Percentiles rank a stretch among this genome's conserved stretches.
These are phyloP conservation scores for Aspergillus floridensis DNA, from an alignment of 2,329 filamentous ascomycete genomes.

Conservation along the genomic window DNA sequence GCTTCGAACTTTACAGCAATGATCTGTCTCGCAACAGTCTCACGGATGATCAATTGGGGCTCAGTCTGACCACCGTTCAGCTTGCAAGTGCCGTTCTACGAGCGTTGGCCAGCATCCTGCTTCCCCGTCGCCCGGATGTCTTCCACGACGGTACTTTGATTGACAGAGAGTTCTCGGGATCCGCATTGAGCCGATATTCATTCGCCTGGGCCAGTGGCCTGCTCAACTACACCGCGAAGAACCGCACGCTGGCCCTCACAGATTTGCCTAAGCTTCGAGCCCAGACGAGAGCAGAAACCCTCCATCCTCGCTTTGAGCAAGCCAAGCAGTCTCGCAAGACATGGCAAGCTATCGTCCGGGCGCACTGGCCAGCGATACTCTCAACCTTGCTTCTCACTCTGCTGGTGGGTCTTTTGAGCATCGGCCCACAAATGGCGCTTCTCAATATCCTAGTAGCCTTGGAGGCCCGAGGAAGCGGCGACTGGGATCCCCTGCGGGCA, in stretches of 20 bases:
- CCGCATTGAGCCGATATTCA: slow-evolving; percentile 61
- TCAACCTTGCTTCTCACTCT: slow-evolving; percentile 60
- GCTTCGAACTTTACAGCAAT: slow-evolving; percentile 31
- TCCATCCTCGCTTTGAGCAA: slow-evolving; percentile 50
- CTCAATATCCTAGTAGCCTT: slow-evolving; percentile 64
- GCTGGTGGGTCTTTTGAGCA: slow-evolving; percentile 57
- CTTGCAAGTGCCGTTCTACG: slow-evolving; percentile 38
- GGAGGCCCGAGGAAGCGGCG: slow-evolving; percentile 53
- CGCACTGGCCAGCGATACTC: slow-evolving; percentile 56
- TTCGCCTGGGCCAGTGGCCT: slow-evolving; percentile 63
- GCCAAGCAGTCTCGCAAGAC: slow-evolving; percentile 44
- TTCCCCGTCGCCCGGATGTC: slow-evolving; percentile 69
- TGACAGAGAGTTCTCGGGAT: slow-evolving; percentile 61
- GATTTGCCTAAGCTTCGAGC: slow-evolving; percentile 64
- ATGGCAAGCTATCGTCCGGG: slow-evolving; percentile 59
- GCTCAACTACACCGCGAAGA: slow-evolving; percentile 55
- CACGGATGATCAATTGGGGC: slow-evolving; percentile 23
- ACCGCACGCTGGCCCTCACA: slow-evolving; percentile 59
- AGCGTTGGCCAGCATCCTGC: slow-evolving; percentile 45
- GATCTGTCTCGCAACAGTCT: slow-evolving; percentile 24
- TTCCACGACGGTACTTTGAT: slow-evolving; percentile 59
- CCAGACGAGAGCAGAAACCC: slow-evolving; percentile 50
- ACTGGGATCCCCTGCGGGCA: slow-evolving; percentile 50
- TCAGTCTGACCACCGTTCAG: slow-evolving; percentile 51
- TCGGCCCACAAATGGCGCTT: slow-evolving; percentile 69